These are phyloP conservation scores for Croton laevigatus DNA, from an alignment of 441 rosid genomes.

Conservation along the genomic window DNA sequence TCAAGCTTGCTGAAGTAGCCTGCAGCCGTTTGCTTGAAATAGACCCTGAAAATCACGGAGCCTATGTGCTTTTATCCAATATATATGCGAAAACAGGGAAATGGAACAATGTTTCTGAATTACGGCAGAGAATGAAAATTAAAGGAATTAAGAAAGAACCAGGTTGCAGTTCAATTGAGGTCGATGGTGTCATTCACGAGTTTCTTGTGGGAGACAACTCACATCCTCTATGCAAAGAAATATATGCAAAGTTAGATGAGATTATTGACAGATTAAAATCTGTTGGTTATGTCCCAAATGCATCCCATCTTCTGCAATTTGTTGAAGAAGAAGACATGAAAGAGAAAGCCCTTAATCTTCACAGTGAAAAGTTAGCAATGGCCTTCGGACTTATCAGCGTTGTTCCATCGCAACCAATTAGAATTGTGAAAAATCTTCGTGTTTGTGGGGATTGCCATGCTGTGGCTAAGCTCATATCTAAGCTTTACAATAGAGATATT, in stretches of 20 bases:
- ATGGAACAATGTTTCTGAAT: conserved; percentile 53
- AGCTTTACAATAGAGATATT: conserved; percentile 54
- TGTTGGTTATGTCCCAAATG: conserved; percentile 51
- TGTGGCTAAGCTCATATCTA: conserved; percentile 61
- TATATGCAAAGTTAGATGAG: conserved; percentile 55
- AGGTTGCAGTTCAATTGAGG: conserved; percentile 71
- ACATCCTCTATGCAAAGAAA: conserved; percentile 46
- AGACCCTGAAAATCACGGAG: conserved; percentile 62
- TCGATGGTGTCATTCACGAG: conserved; percentile 60
- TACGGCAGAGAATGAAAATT: conserved; percentile 64
- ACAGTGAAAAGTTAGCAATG: conserved; percentile 76
- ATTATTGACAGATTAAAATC: conserved; percentile 42
- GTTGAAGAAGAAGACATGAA: conserved; percentile 68
- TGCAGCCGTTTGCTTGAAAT: conserved; percentile 54
- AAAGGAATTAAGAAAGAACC: conserved; percentile 60
- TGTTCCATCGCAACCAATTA: conserved; percentile 40
- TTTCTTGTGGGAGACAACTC: conserved; percentile 59
- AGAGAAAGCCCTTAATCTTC: conserved; percentile 58
- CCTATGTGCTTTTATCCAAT: conserved; percentile 62
- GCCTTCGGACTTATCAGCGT: conserved; percentile 62
- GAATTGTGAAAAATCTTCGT: conserved; percentile 69
- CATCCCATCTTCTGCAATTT: conserved; percentile 54
- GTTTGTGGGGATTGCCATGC: conserved; percentile 73
- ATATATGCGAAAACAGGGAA: conserved; percentile 58
- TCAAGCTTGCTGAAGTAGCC: conserved; percentile 62